Percentiles rank a stretch among this genome's conserved stretches.
These are phyloP conservation scores for Solanum sejunctum DNA, from an alignment of 257 asterid genomes.

Conservation along the genomic window DNA sequence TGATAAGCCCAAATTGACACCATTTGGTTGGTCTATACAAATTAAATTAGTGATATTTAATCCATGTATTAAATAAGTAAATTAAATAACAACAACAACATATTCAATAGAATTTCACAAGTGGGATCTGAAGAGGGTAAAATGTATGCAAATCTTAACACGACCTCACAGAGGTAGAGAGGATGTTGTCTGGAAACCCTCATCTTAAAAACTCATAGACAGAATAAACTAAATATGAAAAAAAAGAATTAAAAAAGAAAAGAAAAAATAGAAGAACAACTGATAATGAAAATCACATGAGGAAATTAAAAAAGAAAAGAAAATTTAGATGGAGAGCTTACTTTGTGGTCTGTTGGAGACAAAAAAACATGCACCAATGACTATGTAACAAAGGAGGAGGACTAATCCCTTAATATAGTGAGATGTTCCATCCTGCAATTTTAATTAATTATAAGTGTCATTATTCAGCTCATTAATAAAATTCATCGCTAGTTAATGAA, in stretches of 20 bases:
- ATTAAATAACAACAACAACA: no score
- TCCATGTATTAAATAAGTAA: no score
- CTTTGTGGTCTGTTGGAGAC: conserved; percentile 31
- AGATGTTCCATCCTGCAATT: conserved; percentile 71
- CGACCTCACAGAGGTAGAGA: no score
- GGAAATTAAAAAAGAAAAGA: neutral
- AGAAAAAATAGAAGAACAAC: no score
- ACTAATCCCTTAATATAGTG: conserved; percentile 85
- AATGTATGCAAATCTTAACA: no score
- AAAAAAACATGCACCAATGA: conserved; percentile 66
- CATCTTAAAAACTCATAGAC: no score
- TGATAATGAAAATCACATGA: no score
- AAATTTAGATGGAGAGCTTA: conserved; percentile 4
- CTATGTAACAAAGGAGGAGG: conserved; percentile 60
- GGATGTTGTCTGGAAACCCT: no score
- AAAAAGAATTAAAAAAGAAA: no score
- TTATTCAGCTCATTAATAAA: neutral
- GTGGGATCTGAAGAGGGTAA: no score
- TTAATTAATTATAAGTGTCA: neutral
- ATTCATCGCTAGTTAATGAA: neutral
- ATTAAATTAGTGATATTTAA: neutral
- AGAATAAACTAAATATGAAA: no score
- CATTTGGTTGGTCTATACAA: conserved; percentile 1
- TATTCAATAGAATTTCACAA: no score
- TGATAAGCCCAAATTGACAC: conserved; percentile 8